Evolutionary conservation across 768 basidiomycete genomes (phyloP), one percentile per base, ranked within the genome.

Genomic region (Lactifluus pinguis): DNA sequence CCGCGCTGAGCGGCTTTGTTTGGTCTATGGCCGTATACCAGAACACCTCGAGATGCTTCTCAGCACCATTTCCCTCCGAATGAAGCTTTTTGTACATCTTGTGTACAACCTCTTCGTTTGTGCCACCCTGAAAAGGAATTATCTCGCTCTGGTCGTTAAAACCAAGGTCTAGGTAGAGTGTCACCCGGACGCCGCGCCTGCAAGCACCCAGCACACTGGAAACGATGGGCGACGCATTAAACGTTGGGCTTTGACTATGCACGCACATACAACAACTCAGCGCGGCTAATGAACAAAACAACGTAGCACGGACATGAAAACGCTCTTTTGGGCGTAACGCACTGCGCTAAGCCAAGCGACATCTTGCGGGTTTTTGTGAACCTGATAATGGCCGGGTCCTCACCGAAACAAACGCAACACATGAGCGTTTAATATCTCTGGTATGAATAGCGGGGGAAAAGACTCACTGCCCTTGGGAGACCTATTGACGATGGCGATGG

Each of bases 11-110:
- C 4, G 87, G 87, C 49, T 77, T 77, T 1, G 76, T 77, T 72
- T 85, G 82, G 67, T 87, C 85, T 68, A 83, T 86, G 54, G 81
- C 80, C 6, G 79, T 78, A 68, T 83, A 85, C 80, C 84, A 80
- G 71, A 80, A 79, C 63, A 83, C 78, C 62, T 75, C 72, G 19
- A 81, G 72, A 45, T 72, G 76, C 63, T 80, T 69, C 67, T 80
- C 71, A 61, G 80, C 76, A 10, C 66, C 70, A 11, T 70, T 74
- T 48, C 75, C 74, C 42, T 76, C 75, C 30, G 73, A 72, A 3
- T 74, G 72, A 17, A 87, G 75, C 51, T 71, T 71, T 21, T 74
- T 76, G 71, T 79, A 87, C 74, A 89, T 79, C 41, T 74, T 72
- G 62, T 80, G 75, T 15, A 80, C 80, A 19, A 89, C 84, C 70